phyloP scores from a whole-genome alignment of 768 basidiomycete genomes.

The Peribolospora baueri region DNA sequence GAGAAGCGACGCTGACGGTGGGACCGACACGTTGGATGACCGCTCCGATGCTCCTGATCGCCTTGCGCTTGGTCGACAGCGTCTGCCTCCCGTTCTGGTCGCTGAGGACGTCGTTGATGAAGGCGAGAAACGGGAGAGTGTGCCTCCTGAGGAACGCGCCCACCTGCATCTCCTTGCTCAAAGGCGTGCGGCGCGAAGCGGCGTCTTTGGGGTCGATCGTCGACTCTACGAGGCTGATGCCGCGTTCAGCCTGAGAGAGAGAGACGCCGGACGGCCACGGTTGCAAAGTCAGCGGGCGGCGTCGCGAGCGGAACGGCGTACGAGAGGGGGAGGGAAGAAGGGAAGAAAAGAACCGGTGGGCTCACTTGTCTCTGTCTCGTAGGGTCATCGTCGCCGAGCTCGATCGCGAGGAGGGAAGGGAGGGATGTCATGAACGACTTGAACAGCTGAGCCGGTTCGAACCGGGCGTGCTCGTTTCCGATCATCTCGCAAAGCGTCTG shows the following conservation, averaged over 20 bases:
- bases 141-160: conserved; percentile 42
- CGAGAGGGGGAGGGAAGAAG: too few relatives aligned
- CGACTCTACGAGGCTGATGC: conserved; percentile 14
- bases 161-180: conserved; percentile 16
- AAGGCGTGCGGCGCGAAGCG: conserved; percentile 16
- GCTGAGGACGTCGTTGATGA: conserved; percentile 64
- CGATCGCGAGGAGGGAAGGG: conserved; percentile 48
- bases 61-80: conserved; percentile 40
- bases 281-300: conserved; percentile 4
- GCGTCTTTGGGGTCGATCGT: conserved; percentile 14
- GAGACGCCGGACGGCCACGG: conserved; percentile 15
- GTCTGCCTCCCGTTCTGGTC: conserved; percentile 58
- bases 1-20: conserved; percentile 47
- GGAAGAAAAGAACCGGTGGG: not conserved
- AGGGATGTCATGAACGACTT: conserved; percentile 34
- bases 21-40: conserved; percentile 47
- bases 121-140: conserved; percentile 61
- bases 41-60: conserved; percentile 51
- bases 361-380: conserved; percentile 27
- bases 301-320: not conserved
- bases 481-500: not conserved
- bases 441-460: conserved; percentile 14
- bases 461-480: not conserved
- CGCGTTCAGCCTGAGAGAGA: conserved; percentile 8
- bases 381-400: conserved; percentile 44